A percentile compares a stretch with the other conserved stretches of the same genome.
Evolutionary conservation across 768 basidiomycete species (phyloP).

Genomic region (Mycena sanguinolenta): DNA sequence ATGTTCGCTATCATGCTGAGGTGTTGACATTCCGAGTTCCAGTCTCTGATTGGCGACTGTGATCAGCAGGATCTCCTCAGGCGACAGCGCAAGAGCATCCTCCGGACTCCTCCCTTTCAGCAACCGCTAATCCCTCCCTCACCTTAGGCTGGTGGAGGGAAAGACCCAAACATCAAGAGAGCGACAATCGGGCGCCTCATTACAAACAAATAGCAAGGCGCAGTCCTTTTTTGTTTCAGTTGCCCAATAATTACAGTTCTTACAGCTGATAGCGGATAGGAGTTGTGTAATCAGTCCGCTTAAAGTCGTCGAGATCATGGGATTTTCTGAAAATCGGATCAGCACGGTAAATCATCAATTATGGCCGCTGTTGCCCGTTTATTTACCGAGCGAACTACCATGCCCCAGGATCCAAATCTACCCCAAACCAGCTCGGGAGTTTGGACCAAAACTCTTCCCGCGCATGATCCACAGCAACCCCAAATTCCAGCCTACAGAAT

Average conservation of each 20-base stretch:
- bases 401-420: conserved; percentile 49
- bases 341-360: conserved; percentile 10
- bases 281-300: no score
- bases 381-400: conserved; percentile 36
- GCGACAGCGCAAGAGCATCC: no score
- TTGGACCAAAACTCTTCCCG: conserved; percentile 76
- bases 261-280: no score
- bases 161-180: no score
- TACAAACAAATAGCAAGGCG: no score
- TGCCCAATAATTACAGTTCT: no score
- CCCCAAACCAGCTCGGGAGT: conserved; percentile 75
- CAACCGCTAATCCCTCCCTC: no score
- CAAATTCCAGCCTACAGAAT: conserved; percentile 72
- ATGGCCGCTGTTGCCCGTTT: no score
- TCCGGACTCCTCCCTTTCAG: no score
- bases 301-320: neutral
- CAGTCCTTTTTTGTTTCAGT: no score
- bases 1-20: neutral
- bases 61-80: neutral
- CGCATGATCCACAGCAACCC: conserved; percentile 67
- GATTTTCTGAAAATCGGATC: conserved; percentile 2
- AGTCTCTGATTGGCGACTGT: conserved; percentile 2
- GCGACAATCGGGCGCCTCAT: no score
- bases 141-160: no score
- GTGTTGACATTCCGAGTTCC: neutral